Conservation (phyloP, 169 alveolate species). For the Eimeria praecox region DNA sequence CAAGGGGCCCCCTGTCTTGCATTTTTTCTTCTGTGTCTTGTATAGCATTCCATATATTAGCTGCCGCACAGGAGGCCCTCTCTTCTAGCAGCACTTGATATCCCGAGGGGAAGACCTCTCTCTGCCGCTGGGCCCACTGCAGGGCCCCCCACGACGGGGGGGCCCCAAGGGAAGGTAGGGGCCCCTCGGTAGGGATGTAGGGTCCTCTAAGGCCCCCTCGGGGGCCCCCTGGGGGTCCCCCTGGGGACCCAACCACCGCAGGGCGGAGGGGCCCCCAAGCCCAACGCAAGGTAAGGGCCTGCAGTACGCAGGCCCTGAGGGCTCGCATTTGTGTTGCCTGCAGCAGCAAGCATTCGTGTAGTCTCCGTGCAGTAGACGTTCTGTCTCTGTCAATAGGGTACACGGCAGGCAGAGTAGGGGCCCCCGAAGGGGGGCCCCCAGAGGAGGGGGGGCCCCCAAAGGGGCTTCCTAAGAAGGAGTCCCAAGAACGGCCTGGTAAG, state of each 20-base stretch:
- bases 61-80: constrained; percentile 67
- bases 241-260: not conserved
- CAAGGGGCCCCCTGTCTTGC: not conserved
- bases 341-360: constrained; percentile 65
- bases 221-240: not conserved
- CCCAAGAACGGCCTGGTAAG: not conserved
- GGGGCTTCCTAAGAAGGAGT: not conserved
- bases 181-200: not conserved
- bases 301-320: constrained; percentile 43
- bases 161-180: constrained; percentile 28
- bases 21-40: not conserved
- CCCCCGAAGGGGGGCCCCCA: constrained; percentile 18
- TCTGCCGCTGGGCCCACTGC: constrained; percentile 66
- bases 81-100: constrained; percentile 64
- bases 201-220: not conserved
- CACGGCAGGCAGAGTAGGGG: constrained; percentile 1
- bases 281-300: constrained; percentile 24
- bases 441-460: not conserved
- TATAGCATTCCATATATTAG: constrained; percentile 35
- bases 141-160: constrained; percentile 40
- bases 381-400: constrained; percentile 27
- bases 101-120: constrained; percentile 47
- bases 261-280: constrained; percentile 67
- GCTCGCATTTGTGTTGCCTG: constrained; percentile 61
- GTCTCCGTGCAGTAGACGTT: constrained; percentile 37